Conservation (phyloP, 139 green algal species). For the Volvox africanus region DNA sequence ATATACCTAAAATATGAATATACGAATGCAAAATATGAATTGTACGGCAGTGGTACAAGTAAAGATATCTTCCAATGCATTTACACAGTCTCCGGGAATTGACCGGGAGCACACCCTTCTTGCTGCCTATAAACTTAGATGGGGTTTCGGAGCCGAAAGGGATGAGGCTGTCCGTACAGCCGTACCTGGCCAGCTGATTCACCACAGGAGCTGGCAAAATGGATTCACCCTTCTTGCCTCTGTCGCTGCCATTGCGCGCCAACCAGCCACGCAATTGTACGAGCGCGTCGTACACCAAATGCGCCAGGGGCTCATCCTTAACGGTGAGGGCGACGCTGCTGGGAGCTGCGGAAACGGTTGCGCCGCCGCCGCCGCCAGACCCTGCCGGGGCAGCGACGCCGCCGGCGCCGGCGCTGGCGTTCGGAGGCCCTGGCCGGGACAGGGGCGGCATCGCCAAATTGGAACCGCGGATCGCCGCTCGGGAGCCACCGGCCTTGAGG, state of each 20-base stretch:
- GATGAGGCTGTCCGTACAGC: too few relatives aligned
- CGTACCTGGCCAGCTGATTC: conserved; percentile 36
- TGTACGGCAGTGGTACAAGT: neutral
- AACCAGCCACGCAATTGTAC: conserved; percentile 37
- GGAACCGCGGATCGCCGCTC: too few relatives aligned
- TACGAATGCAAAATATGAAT: neutral
- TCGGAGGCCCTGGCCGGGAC: neutral
- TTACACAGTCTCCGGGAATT: neutral
- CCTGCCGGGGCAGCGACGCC: neutral
- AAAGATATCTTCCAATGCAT: neutral
- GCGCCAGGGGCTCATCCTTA: neutral
- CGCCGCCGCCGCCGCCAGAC: neutral
- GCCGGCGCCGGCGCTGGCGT: neutral
- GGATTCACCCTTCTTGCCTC: conserved; percentile 27
- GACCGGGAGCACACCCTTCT: neutral
- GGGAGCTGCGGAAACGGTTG: neutral
- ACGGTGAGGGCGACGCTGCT: neutral
- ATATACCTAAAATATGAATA: neutral
- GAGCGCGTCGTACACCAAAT: conserved; percentile 38
- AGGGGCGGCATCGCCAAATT: neutral
- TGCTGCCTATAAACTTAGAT: neutral
- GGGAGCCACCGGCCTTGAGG: too few relatives aligned
- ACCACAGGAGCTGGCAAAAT: conserved; percentile 9
- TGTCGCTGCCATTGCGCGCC: neutral
- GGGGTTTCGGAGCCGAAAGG: neutral